Base-by-base conservation (phyloP, 2,329 filamentous ascomycete species). In the Fusarium sp. region DNA sequence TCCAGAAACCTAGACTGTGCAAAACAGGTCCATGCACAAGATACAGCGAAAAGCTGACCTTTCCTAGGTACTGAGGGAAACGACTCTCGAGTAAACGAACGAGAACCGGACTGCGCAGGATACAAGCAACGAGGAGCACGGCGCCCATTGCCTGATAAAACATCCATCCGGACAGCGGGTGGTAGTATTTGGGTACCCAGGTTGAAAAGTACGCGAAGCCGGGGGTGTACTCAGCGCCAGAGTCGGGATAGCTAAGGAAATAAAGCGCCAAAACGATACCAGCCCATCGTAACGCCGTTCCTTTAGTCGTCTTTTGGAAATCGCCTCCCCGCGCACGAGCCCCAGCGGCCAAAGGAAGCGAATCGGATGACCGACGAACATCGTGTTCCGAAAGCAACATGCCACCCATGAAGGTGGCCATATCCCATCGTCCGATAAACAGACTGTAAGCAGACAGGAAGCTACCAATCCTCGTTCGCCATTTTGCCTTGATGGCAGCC, bases 1-100 rank as follows among this genome's bases (percentile, higher is more conserved):
- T 48, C 62, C 89, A 82, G 74, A 92, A 88, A 39, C 88, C 89
- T 6, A 90, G 62, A 3, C 82, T 82, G 80, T 83, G 86, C 6
- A 91, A 75, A 1, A 91, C 77, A 0, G 88, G 88, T 0, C 88
- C 89, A 70, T 81, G 80, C 7, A 81, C 72, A 6, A 81, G 78
- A 58, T 81, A 81, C n/a, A 81, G 68, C 2, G 79, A 79, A 71
- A 81, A 81, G 61, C 79, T 81, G 58, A 81, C 72, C 46, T 72
- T 75, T 14, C 80, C 80, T 0, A 81, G 72, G 46, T 81, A 80
- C 58, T 81, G 80, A 13, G 79, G 70, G 7, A 74, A 32, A 0
- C 58, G 65, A 7, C 70, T 68, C 49, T 81, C 79, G 4, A 81
- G 69, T 8, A 78, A 2, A 4, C 56, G 41, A 32, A 72, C 59